phyloP scores from a whole-genome alignment of 371 early-diverging fungal genomes.

The Zancudomyces culisetae region DNA sequence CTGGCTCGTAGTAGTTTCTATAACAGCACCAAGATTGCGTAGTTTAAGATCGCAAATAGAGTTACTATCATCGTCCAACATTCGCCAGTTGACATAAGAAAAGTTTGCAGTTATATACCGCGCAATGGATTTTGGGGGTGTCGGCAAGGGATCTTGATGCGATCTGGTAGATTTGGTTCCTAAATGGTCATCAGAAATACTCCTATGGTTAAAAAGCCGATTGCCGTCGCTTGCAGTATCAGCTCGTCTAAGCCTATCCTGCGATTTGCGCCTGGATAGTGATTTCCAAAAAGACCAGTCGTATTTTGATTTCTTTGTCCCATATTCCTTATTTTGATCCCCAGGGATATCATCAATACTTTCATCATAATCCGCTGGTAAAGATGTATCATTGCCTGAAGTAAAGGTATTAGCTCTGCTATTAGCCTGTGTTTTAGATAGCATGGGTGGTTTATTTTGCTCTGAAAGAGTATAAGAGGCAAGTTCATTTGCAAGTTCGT shows the following conservation, averaged over 20 bases:
- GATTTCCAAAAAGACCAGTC: neutral
- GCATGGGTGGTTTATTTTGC: neutral
- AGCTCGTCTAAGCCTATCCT: neutral
- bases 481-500: neutral
- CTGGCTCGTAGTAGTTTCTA: conserved; percentile 24
- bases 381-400: neutral
- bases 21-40: conserved; percentile 17
- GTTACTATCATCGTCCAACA: conserved; percentile 23
- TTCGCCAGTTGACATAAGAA: conserved; percentile 23
- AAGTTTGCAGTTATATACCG: conserved; percentile 18
- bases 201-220: neutral
- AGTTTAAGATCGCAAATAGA: conserved; percentile 21
- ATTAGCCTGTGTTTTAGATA: neutral
- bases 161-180: no score
- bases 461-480: neutral
- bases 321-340: neutral
- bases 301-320: neutral
- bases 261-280: neutral
- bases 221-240: neutral
- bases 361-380: neutral
- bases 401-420: no score
- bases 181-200: neutral
- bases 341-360: neutral
- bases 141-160: neutral
- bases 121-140: conserved; percentile 8